These are phyloP conservation scores for Scleroderma citrinum DNA, from an alignment of 768 basidiomycete genomes.

Conservation along the genomic window DNA sequence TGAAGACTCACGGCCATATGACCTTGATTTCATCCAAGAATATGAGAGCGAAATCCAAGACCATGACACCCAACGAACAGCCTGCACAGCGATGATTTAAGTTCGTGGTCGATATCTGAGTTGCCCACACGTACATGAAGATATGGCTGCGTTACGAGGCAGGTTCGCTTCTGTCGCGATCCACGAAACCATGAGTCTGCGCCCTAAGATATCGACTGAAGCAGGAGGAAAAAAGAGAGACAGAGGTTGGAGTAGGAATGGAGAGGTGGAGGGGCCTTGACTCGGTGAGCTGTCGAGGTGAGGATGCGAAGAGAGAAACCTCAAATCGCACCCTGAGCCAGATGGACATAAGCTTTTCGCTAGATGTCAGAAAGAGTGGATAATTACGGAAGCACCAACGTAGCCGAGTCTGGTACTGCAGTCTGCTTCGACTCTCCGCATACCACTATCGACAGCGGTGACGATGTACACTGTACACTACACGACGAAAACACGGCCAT, in stretches of 20 bases:
- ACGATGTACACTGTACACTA: no score
- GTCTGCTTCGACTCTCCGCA: no score
- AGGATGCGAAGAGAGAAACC: background rate
- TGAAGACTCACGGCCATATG: slow-evolving; percentile 21
- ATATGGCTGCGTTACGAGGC: slow-evolving; percentile 8
- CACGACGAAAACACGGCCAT: no score
- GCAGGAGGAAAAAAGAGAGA: background rate
- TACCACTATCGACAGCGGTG: no score
- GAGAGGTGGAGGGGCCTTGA: background rate
- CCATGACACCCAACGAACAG: slow-evolving; percentile 9
- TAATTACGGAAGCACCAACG: background rate
- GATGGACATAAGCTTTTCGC: background rate
- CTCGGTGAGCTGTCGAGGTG: background rate
- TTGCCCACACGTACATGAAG: slow-evolving; percentile 9
- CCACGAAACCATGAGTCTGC: background rate
- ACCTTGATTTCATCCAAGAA: slow-evolving; percentile 11
- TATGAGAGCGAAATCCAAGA: slow-evolving; percentile 8
- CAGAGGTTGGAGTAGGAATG: background rate
- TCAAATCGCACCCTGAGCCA: background rate
- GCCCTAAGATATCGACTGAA: no score
- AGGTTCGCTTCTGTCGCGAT: background rate
- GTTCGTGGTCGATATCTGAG: no score
- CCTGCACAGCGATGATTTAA: background rate
- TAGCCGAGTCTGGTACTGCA: background rate
- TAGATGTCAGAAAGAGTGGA: background rate